Evolutionary conservation across 108 stramenopile species (phyloP).

Genomic region (Aurantiochytrium sp.): DNA sequence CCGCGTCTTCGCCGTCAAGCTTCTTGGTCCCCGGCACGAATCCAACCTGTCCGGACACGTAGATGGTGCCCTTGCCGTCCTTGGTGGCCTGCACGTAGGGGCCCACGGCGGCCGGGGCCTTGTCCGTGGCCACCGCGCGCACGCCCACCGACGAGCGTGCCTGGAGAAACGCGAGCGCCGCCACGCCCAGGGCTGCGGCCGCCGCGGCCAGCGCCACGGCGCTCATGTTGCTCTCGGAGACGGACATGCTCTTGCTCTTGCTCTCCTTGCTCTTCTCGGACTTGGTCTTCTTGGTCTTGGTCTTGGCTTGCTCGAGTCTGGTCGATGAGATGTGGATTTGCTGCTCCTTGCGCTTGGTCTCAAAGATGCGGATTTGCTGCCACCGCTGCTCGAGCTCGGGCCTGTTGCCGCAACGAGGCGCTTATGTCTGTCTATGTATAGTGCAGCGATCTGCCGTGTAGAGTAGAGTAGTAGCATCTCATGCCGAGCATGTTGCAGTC

Average conservation of each 20-base stretch:
- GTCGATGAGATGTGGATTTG: too few species aligned
- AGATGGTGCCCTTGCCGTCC: not conserved
- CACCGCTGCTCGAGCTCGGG: too few species aligned
- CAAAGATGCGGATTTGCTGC: too few species aligned
- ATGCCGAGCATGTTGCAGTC: too few species aligned
- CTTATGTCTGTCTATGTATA: too few species aligned
- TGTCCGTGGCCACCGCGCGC: not conserved
- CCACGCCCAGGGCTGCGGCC: not conserved
- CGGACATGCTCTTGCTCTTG: not conserved
- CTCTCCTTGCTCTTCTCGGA: too few species aligned
- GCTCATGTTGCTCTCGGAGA: not conserved
- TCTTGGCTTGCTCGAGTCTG: too few species aligned
- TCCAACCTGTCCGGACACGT: slow-evolving; percentile 16
- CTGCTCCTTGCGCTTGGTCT: too few species aligned
- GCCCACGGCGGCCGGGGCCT: slow-evolving; percentile 22
- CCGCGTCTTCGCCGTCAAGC: not conserved
- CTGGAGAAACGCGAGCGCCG: not conserved
- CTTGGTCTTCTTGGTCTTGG: too few species aligned
- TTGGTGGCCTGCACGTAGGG: slow-evolving; percentile 19
- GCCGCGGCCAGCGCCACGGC: not conserved
- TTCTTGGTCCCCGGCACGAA: not conserved
- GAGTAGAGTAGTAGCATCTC: too few species aligned
- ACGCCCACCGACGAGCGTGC: not conserved
- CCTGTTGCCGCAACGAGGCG: too few species aligned
- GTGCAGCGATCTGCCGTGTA: too few species aligned